These are phyloP conservation scores for Paxillus ammoniavirescens DNA, from an alignment of 768 basidiomycete species.

Conservation along the genomic window DNA sequence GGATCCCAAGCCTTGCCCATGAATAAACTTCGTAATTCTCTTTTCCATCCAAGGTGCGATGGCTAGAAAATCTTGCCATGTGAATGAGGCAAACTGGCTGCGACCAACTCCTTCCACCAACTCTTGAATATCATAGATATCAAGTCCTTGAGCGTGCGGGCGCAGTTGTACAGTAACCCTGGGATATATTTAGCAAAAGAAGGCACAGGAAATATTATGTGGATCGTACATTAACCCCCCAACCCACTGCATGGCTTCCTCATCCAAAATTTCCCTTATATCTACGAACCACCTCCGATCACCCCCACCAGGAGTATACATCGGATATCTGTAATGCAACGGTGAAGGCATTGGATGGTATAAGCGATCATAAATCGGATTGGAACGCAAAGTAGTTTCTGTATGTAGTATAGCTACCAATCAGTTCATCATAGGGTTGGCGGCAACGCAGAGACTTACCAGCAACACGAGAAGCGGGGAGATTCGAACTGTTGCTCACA, in stretches of 20 bases:
- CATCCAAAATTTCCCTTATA: constrained; percentile 38
- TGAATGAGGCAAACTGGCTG: constrained; percentile 67
- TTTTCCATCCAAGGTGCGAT: constrained; percentile 82
- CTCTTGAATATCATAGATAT: constrained; percentile 42
- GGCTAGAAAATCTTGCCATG: constrained; percentile 63
- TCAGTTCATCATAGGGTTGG: neutral
- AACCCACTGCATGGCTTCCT: constrained; percentile 68
- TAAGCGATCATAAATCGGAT: constrained; percentile 41
- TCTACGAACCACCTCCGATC: constrained; percentile 64
- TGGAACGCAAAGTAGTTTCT: constrained; percentile 2
- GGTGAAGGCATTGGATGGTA: constrained; percentile 55
- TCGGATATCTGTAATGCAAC: constrained; percentile 65
- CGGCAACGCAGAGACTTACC: constrained; percentile 3
- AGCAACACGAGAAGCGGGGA: constrained; percentile 1
- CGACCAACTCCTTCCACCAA: constrained; percentile 47
- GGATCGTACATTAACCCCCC: constrained; percentile 62
- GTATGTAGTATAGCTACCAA: neutral
- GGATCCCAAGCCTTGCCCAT: constrained; percentile 71
- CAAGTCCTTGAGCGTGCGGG: constrained; percentile 38
- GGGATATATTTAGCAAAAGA: constrained; percentile 6
- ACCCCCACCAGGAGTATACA: constrained; percentile 65
- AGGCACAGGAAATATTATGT: neutral
- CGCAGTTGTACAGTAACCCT: constrained; percentile 66
- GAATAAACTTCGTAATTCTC: constrained; percentile 58
- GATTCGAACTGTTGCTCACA: neutral